A percentile compares a stretch with the other conserved stretches of the same genome.
Evolutionary conservation across 345 rosid genomes (phyloP).

Genomic region (Fremontodendron californicum): DNA sequence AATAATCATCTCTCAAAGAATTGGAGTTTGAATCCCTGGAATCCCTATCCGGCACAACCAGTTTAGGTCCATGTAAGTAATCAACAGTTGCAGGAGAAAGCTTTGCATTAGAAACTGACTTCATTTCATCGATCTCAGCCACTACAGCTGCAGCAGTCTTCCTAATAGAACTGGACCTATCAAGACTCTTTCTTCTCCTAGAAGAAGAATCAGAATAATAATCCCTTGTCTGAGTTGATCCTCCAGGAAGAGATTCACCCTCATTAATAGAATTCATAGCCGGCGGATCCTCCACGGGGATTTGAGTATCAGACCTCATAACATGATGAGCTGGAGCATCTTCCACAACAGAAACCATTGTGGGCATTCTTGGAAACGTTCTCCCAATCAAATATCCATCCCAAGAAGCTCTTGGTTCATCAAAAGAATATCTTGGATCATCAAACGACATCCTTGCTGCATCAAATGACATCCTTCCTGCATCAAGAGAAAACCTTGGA

Average conservation of each 20-base stretch:
- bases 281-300: conserved; percentile 65
- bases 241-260: conserved; percentile 73
- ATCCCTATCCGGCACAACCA: conserved; percentile 39
- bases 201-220: conserved; percentile 81
- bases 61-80: conserved; percentile 39
- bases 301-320: conserved; percentile 58
- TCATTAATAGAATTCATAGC: conserved; percentile 33
- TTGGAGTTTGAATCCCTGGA: conserved; percentile 61
- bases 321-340: conserved; percentile 71
- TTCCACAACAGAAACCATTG: conserved; percentile 88
- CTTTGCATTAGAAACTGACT: conserved; percentile 56
- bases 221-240: conserved; percentile 81
- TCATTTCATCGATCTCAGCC: conserved; percentile 75
- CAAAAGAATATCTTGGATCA: conserved; percentile 81
- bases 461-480: conserved; percentile 51
- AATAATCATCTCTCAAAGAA: conserved; percentile 71
- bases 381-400: conserved; percentile 81
- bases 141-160: conserved; percentile 76
- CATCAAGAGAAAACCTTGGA: conserved; percentile 84
- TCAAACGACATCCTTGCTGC: conserved; percentile 83
- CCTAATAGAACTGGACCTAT: conserved; percentile 68
- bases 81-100: conserved; percentile 67
- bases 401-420: conserved; percentile 97
- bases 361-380: conserved; percentile 65
- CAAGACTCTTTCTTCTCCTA: conserved; percentile 82